These are phyloP conservation scores for Cydonia oblonga DNA, from an alignment of 331 rosid genomes.

Conservation along the genomic window DNA sequence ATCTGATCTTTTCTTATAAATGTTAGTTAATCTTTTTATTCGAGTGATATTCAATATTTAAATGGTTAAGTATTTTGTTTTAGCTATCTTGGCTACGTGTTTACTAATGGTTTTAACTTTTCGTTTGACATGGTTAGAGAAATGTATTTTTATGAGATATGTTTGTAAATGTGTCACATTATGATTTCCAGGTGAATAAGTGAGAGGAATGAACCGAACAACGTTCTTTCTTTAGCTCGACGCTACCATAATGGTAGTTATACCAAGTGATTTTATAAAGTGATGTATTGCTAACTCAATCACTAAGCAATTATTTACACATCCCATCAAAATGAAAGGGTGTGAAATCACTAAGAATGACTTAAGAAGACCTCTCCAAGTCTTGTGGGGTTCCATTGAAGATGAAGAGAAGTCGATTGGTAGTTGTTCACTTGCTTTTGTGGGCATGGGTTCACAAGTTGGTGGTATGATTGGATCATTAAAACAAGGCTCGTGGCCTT, in stretches of 20 bases:
- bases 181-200: neutral
- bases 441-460: slow-evolving; percentile 41
- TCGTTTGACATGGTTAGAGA: no score
- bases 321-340: neutral
- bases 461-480: slow-evolving; percentile 56
- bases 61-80: no score
- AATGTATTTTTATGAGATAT: no score
- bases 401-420: neutral
- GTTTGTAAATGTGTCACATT: no score
- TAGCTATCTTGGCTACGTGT: neutral
- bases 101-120: neutral
- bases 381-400: slow-evolving; percentile 2
- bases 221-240: no score
- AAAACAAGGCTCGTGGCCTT: slow-evolving; percentile 70
- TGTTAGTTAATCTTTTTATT: neutral
- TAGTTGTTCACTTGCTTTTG: slow-evolving; percentile 3
- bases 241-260: neutral
- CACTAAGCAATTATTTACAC: neutral
- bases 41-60: neutral
- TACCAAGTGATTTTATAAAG: neutral
- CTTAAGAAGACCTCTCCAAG: neutral
- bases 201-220: neutral
- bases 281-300: neutral
- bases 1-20: neutral
- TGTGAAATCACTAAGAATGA: neutral